Conservation (phyloP, 1,284 basidiomycete genomes). For the Salmacisia buchloeana region DNA sequence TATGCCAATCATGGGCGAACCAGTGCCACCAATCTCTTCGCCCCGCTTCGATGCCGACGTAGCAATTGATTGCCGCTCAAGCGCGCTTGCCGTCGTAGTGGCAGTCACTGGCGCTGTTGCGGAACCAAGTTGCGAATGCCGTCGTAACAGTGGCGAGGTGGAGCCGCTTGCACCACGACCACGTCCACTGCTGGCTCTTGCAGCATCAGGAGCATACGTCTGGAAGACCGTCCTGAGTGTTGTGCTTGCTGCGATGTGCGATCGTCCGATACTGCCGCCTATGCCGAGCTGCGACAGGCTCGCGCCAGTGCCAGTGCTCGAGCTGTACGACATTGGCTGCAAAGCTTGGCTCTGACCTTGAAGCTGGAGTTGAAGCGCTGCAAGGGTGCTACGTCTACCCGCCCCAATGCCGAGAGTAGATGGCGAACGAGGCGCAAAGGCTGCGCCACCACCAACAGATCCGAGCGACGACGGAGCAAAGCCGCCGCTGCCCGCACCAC, state of each 20-base stretch:
- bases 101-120: neutral
- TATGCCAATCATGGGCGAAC: too few species aligned
- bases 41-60: constrained; percentile 1
- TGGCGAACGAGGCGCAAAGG: neutral
- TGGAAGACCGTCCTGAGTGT: constrained; percentile 35
- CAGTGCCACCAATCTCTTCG: neutral
- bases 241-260: constrained; percentile 11
- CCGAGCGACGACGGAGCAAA: constrained; percentile 4
- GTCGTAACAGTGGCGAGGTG: neutral
- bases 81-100: neutral
- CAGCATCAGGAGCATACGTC: constrained; percentile 24
- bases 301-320: constrained; percentile 13
- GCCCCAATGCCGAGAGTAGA: too few species aligned
- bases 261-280: constrained; percentile 13
- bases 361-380: constrained; percentile 2
- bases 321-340: neutral
- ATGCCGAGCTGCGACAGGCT: constrained; percentile 17
- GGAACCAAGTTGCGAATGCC: neutral
- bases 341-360: neutral
- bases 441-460: neutral
- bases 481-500: neutral
- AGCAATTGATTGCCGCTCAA: neutral
- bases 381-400: too few species aligned
- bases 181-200: constrained; percentile 15
- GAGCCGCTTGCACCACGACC: neutral